Evolutionary conservation across 257 asterid species (phyloP), one percentile per base, ranked within the genome.

Genomic region (Solanum megistacrolobum): DNA sequence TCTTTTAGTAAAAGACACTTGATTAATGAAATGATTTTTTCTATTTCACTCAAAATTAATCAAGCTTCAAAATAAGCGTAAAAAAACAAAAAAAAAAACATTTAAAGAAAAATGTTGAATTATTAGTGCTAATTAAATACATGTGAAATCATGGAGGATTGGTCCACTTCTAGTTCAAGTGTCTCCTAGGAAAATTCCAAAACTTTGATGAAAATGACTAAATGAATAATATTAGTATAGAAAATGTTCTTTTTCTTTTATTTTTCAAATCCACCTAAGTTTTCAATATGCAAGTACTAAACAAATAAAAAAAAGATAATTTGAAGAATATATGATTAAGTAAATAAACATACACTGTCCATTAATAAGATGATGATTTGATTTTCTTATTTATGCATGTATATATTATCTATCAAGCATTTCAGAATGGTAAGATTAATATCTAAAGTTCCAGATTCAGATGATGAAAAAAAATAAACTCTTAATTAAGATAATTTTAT

Each of bases 361-460:
- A 68, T 68, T 14, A 27, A 68, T 12, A 27, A 68, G 23, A 29
- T 13, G 36, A 69, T 14, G 8, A 7, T 69, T 29, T 29, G n/a
- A 3, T 69, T 69, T 29, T 31, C 9, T 69, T 5, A 12, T 12
- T 13, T 14, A 5, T 25, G 21, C 21, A 9, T 10, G 18, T 25
- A 52, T 65, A 60, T 23, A 60, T 60, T 62, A 2, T 66, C 32
- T 25, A 68, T 68, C 5, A 27, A 13, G 12, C 2, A 5, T 14
- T 55, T 55, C 23, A 2, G 1, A 6, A 18, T 55, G 3, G 10
- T 55, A 1, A 7, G 1, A 18, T 55, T 55, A 2, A 7, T 7
- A 18, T 6, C 1, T 55, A 55, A 55, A 6, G 0, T 55, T 55
- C 0, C 0, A 6, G 0, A 55, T 0, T 55, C 11, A 3, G 0